A percentile compares a stretch with the other conserved stretches of the same genome.
These are phyloP conservation scores for Nissolia schottii DNA, from an alignment of 306 rosid species.

Conservation along the genomic window DNA sequence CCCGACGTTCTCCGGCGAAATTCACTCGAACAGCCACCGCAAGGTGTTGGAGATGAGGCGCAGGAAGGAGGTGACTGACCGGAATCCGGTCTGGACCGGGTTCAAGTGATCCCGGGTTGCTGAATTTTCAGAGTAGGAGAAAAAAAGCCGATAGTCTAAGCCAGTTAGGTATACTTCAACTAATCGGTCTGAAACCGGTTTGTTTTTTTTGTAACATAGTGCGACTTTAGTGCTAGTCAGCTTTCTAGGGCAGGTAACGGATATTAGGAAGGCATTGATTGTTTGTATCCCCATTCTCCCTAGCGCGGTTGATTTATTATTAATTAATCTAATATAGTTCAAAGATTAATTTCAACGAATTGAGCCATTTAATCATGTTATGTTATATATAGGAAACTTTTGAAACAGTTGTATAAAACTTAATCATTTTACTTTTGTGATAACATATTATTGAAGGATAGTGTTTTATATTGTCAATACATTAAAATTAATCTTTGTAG, in stretches of 20 bases:
- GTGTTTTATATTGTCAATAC: no score
- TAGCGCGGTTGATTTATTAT: constrained; percentile 15
- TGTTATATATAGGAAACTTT: no score
- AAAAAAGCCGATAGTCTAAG: neutral
- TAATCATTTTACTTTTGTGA: no score
- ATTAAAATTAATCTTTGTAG: no score
- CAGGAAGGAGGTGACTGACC: constrained; percentile 47
- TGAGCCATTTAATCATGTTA: no score
- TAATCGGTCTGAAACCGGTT: constrained; percentile 24
- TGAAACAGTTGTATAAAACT: no score
- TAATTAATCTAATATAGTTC: neutral
- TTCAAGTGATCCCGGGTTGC: constrained; percentile 35
- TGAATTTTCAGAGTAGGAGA: constrained; percentile 10
- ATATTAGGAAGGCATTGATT: constrained; percentile 36
- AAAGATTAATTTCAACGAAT: no score
- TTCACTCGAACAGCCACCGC: constrained; percentile 87
- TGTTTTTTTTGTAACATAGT: constrained; percentile 18
- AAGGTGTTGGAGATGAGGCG: constrained; percentile 84
- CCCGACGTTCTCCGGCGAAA: constrained; percentile 59
- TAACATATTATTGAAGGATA: no score
- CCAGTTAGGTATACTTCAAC: neutral
- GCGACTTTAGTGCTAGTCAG: constrained; percentile 16
- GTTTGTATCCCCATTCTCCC: constrained; percentile 23
- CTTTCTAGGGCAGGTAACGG: constrained; percentile 1
- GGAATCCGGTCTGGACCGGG: constrained; percentile 27